Conservation (phyloP, 768 basidiomycete genomes). For the Clavaria fumosa region DNA sequence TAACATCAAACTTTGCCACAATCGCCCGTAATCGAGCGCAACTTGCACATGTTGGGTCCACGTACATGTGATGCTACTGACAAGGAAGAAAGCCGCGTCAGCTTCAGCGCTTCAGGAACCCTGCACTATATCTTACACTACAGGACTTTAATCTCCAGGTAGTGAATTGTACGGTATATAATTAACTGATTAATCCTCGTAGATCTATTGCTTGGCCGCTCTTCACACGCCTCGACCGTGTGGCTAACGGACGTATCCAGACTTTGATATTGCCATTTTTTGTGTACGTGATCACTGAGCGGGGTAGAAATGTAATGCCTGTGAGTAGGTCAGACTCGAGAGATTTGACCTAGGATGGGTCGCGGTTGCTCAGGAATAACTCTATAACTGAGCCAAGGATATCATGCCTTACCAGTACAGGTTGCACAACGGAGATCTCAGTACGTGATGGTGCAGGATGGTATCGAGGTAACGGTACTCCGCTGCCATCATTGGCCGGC, state of each 20-base stretch:
- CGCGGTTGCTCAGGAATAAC: background rate
- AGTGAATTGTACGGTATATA: no score
- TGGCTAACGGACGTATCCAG: constrained; percentile 66
- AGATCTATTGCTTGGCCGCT: background rate
- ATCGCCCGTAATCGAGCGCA: no score
- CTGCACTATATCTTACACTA: no score
- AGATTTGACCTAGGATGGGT: constrained; percentile 45
- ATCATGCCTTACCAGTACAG: constrained; percentile 52
- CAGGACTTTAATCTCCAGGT: no score
- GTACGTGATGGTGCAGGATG: constrained; percentile 85
- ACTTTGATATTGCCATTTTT: constrained; percentile 66
- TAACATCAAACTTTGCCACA: no score
- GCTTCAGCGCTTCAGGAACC: no score
- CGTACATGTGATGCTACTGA: no score
- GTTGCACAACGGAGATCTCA: constrained; percentile 82
- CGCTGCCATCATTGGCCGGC: constrained; percentile 24
- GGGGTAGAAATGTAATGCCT: constrained; percentile 60
- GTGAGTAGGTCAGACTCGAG: constrained; percentile 71
- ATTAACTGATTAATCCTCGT: background rate
- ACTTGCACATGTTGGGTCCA: no score
- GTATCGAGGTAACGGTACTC: constrained; percentile 34
- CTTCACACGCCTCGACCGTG: constrained; percentile 22
- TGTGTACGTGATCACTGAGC: constrained; percentile 63
- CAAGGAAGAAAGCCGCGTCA: no score
- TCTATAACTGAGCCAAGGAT: background rate